Evolutionary conservation across 345 rosid species (phyloP), one percentile per base, ranked within the genome.

Genomic region (Moricandia arvensis): DNA sequence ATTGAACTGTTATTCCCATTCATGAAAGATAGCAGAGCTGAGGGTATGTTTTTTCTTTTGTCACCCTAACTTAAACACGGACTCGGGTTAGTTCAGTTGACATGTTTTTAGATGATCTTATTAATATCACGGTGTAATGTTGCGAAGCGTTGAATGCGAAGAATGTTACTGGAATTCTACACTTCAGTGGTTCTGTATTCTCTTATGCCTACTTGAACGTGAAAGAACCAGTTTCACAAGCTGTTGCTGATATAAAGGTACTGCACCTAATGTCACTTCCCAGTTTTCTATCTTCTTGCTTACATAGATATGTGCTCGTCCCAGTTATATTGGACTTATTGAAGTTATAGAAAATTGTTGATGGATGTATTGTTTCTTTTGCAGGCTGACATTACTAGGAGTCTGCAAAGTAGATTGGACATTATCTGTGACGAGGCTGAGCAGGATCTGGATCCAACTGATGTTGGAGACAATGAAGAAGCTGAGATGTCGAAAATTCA

Each of bases 381-480:
- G n/a, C 83, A 94, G 98, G 89, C 81, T 71, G 98, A 94, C 79
- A 87, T 94, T 63, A 84, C 85, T 74, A 85, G 86, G 78, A 94
- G 93, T 84, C 84, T 94, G 75, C 89, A 83, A 74, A 91, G 97
- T 85, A 89, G 97, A 80, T 78, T 91, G 62, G 98, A 91, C 80
- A 83, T 90, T 34, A 80, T 94, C 59, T 87, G 93, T 27, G 98
- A 90, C 66, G 93, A 89, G 75, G 96, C 80, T 7, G 97, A 88
- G 76, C 88, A 78, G 71, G 90, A 80, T 76, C 74, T 66, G 21
- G 66, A 58, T 59, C 33, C 63, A 7, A 79, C 72, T 15, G 76
- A 79, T 53, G 81, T 45, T 81, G 78, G 38, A 60, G 54, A 43
- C 69, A 85, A 80, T 37, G 80, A 75, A 59, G 69, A 68, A 61